Evolutionary conservation across 345 rosid species (phyloP), one percentile per base, ranked within the genome.

Genomic region (Turritis glabra): DNA sequence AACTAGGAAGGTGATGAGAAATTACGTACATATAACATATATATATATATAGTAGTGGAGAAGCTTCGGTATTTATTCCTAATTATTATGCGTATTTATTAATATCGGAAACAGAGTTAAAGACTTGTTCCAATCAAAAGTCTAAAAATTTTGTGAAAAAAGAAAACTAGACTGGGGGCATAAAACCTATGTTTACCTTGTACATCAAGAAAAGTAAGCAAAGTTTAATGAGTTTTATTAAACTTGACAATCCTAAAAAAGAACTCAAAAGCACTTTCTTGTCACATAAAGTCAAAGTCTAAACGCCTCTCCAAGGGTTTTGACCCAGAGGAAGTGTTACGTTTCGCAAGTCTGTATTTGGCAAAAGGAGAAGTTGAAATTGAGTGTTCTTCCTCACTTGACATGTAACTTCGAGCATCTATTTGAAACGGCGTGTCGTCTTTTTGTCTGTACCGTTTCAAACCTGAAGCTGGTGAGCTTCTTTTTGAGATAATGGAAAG

Each of bases 401-500:
- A n/a, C 60, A 27, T 3, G 7, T n/a, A 13, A 54, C 21, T n/a
- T 54, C 19, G 25, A 15, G 12, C 17, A 35, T 26, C 2, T 67
- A 13, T 35, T 9, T 9, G 58, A 33, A 14, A 65, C 7, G 32
- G 35, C 2, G 71, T 22, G 13, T 67, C 25, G 5, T 37, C n/a
- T 25, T 53, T 44, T 38, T n/a, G 35, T 52, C 7, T 52, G 51
- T 32, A 19, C 9, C 38, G 19, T 65, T 35, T 67, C 48, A 33
- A 22, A n/a, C 5, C 2, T 11, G 15, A 55, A 33, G 48, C 18
- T 3, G 50, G 50, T 33, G 67, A 59, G 4, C 75, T 71, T n/a
- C 59, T 71, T 59, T 5, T 47, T 10, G 59, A 47, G 21, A 71
- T 71, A 35, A 71, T 71, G 58, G 67, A 71, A 3, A 50, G 58